Base-by-base conservation (phyloP, 148 eudicot genomes). In the Nepenthes gracilis region DNA sequence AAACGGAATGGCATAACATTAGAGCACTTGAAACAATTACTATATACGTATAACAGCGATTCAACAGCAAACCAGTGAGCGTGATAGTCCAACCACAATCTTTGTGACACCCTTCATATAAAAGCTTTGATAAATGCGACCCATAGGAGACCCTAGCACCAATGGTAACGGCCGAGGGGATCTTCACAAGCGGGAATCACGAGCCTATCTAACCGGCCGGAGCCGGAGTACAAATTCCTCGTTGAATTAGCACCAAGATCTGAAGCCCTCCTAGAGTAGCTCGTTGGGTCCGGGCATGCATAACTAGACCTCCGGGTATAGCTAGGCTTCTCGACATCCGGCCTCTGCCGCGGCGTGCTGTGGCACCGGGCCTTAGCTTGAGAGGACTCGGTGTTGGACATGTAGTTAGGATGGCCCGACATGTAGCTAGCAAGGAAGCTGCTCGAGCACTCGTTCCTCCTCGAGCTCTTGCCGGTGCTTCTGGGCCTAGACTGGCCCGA, bases 401-500 rank as follows among this genome's bases (percentile, higher is more conserved):
- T 63, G 13, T 36, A 54, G 43, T 45, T 63, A 63, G 45, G 59
- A 65, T 77, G 80, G 78, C 53, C 53, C 6, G 15, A 6, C 53
- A 49, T 11, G 15, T 49, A 49, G 53, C n/a, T 49, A 11, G 10
- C 11, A 49, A 49, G 53, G 13, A 11, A 11, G 53, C 53, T 49
- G 3, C 4, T 49, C 12, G 13, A 49, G 12, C n/a, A 49, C 11
- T 49, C 53, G 11, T 6, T 49, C 15, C 53, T 49, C 53, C 53
- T 49, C 11, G 53, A 49, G 12, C 87, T 73, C 57, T 64, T 71
- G 15, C 75, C 58, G 69, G 80, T 72, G 55, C 81, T 81, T 32
- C 74, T 83, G 0, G 77, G 78, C 61, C 83, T 89, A 34, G 86
- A 77, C 1, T 73, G 72, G 12, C 68, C 80, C 6, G 86, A 73